Base-by-base conservation (phyloP, 2,329 filamentous ascomycete genomes). In the Helotiales sp. region DNA sequence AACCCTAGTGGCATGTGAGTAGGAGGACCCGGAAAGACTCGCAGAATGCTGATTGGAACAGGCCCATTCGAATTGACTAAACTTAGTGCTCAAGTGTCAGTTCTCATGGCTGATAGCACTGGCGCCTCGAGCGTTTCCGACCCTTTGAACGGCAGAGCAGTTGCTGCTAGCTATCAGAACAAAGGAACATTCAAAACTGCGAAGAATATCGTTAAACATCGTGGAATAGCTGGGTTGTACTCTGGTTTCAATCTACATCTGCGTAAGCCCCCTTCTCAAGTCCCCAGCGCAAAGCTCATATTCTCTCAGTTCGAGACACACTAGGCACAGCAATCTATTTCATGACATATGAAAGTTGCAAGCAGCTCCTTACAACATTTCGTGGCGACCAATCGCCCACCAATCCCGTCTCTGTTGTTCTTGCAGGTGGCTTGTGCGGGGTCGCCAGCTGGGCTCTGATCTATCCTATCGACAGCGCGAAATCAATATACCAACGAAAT, bases 41-140 rank as follows among this genome's bases (percentile, higher is more conserved):
- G 46, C 6, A 52, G n/a, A 53, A 59, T 55, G 58, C 60, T 61
- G 54, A 64, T 54, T 40, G 8, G 12, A 13, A 12, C 56, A 88
- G 86, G 85, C 69, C 91, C 91, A 1, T 96, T 96, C 70, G 91
- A 96, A 73, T 81, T 96, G 72, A 93, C 90, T n/a, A 96, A 96
- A 73, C 80, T 95, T 58, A 93, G 89, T 71, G 90, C 91, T 15
- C 91, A 96, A 72, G 88, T 95, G 19, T 92, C 91, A 1, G 88
- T 92, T 10, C 77, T 93, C 58, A 84, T 93, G 76, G 87, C 88
- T 17, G 78, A 81, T 57, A 78, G 81, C 63, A 78, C 79, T 60
- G 40, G 40, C 6, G 76, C 78, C 46, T 70, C 72, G 15, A 70
- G 67, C 40, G 31, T 68, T 24, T 69, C 69, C n/a, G 66, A 71